Conservation (phyloP, 495 filamentous ascomycete genomes). For the Penicillium desertorum region DNA sequence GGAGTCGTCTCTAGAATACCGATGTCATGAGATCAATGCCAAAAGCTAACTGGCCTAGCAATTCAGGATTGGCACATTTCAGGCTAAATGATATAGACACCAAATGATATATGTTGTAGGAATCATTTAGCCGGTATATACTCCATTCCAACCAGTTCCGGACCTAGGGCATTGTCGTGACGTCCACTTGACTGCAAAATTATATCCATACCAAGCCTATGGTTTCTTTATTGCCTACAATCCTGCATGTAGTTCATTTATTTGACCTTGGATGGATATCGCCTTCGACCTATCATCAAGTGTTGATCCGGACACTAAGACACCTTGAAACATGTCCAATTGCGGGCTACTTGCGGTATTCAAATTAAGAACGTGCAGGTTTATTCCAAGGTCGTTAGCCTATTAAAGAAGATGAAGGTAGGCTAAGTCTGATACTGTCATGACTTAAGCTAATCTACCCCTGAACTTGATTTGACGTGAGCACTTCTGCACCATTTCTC, state of each 20-base stretch:
- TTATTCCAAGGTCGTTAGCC: not conserved
- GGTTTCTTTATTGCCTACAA: slow-evolving; percentile 35
- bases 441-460: not conserved
- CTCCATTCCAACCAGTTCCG: slow-evolving; percentile 41
- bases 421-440: not conserved
- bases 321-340: not conserved
- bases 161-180: slow-evolving; percentile 37
- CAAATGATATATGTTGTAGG: slow-evolving; percentile 3
- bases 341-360: no score
- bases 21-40: not conserved
- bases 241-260: slow-evolving; percentile 37
- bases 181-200: slow-evolving; percentile 34
- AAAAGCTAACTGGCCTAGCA: not conserved
- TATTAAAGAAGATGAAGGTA: not conserved
- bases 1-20: not conserved
- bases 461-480: not conserved
- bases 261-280: slow-evolving; percentile 38
- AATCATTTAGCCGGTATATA: slow-evolving; percentile 34
- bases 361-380: not conserved
- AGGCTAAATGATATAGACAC: slow-evolving; percentile 37
- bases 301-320: slow-evolving; percentile 36
- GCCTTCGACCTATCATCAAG: slow-evolving; percentile 39
- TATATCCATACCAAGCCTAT: slow-evolving; percentile 33
- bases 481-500: not conserved
- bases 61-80: not conserved